A percentile compares a stretch with the other conserved stretches of the same genome.
phyloP scores from a whole-genome alignment of 345 rosid genomes.

The Acer campestre region DNA sequence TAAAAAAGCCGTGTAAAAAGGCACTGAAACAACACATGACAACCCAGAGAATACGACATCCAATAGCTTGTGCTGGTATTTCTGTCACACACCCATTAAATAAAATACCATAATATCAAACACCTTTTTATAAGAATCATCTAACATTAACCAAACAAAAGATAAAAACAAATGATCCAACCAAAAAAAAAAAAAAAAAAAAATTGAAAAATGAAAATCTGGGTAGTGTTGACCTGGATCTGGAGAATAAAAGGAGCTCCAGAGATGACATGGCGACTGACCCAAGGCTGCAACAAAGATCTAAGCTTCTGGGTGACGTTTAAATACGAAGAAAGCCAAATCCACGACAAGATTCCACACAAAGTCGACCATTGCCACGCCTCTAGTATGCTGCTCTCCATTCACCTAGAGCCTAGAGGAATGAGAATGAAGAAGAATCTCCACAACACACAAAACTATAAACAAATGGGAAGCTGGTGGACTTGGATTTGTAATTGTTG shows the following conservation, averaged over 20 bases:
- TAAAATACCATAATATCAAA: slow-evolving; percentile 12
- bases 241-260: slow-evolving; percentile 61
- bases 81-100: slow-evolving; percentile 42
- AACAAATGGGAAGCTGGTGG: not conserved
- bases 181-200: too few species aligned
- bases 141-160: not conserved
- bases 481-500: not conserved
- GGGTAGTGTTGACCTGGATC: slow-evolving; percentile 71
- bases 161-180: not conserved
- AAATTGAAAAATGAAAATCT: slow-evolving; percentile 14
- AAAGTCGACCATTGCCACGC: slow-evolving; percentile 73
- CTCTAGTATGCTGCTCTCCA: slow-evolving; percentile 67
- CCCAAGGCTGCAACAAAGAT: slow-evolving; percentile 73
- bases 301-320: slow-evolving; percentile 66
- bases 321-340: slow-evolving; percentile 61
- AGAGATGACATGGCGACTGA: slow-evolving; percentile 52
- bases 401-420: slow-evolving; percentile 28
- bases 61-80: slow-evolving; percentile 52
- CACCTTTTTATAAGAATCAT: not conserved
- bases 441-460: not conserved
- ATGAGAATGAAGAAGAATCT: not conserved
- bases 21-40: slow-evolving; percentile 96
- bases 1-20: slow-evolving; percentile 94
- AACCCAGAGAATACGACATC: slow-evolving; percentile 84
- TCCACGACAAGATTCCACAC: slow-evolving; percentile 72